These are phyloP conservation scores for Pythium brachiatum DNA, from an alignment of 352 stramenopile species.

Conservation along the genomic window DNA sequence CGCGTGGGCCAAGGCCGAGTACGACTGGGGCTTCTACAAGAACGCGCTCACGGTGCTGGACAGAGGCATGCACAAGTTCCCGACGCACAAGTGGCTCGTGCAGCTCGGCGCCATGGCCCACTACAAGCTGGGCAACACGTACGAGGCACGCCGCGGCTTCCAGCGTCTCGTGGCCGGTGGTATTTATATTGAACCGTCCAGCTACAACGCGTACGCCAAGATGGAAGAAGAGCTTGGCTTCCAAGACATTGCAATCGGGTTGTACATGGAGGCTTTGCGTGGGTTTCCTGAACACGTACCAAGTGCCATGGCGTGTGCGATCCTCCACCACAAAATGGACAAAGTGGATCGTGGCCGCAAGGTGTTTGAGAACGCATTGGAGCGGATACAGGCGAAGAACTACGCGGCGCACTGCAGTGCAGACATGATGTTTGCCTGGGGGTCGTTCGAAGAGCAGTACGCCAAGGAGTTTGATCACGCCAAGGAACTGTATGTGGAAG, in stretches of 20 bases:
- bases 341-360: slow-evolving; percentile 48
- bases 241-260: slow-evolving; percentile 50
- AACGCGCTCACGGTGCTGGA: slow-evolving; percentile 70
- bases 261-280: slow-evolving; percentile 67
- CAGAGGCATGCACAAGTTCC: slow-evolving; percentile 58
- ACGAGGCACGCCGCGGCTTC: slow-evolving; percentile 66
- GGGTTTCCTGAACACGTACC: slow-evolving; percentile 65
- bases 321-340: slow-evolving; percentile 55
- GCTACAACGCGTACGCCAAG: slow-evolving; percentile 81
- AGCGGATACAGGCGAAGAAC: slow-evolving; percentile 32
- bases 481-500: slow-evolving; percentile 71
- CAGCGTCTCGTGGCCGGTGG: slow-evolving; percentile 71
- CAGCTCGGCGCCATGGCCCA: slow-evolving; percentile 74
- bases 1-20: slow-evolving; percentile 85
- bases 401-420: slow-evolving; percentile 45
- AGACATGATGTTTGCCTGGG: slow-evolving; percentile 66
- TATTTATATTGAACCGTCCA: slow-evolving; percentile 65
- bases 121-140: slow-evolving; percentile 77
- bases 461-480: slow-evolving; percentile 59
- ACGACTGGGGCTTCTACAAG: slow-evolving; percentile 68
- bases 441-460: slow-evolving; percentile 73
- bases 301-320: slow-evolving; percentile 73
- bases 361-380: slow-evolving; percentile 63
- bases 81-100: slow-evolving; percentile 82
- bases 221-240: slow-evolving; percentile 84